A percentile compares a stretch with the other conserved stretches of the same genome.
Evolutionary conservation across 108 stramenopile species (phyloP).

Genomic region (Cyclotella baltica): DNA sequence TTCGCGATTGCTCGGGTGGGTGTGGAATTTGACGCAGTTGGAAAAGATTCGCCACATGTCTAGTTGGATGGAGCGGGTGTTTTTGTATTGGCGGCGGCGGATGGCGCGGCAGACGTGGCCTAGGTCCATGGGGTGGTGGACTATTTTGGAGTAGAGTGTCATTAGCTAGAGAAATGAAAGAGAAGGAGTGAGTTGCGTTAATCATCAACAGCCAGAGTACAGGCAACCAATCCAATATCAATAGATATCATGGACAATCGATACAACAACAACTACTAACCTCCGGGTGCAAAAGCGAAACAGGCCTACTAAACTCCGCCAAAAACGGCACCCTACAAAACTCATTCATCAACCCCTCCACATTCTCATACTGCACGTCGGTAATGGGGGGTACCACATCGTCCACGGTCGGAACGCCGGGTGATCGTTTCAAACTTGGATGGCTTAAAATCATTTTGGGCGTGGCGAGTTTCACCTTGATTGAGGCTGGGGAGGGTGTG

Average conservation of each 20-base stretch:
- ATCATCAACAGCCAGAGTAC: not conserved
- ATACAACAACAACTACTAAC: conserved; percentile 46
- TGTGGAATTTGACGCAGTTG: conserved; percentile 89
- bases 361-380: conserved; percentile 74
- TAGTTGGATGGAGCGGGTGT: conserved; percentile 73
- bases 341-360: conserved; percentile 75
- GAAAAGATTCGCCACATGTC: conserved; percentile 92
- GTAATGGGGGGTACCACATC: conserved; percentile 71
- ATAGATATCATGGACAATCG: conserved; percentile 1
- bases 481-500: no score
- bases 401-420: conserved; percentile 63
- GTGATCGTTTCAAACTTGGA: conserved; percentile 21
- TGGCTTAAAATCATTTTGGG: not conserved
- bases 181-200: conserved; percentile 6
- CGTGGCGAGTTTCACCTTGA: conserved; percentile 13
- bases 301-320: conserved; percentile 90
- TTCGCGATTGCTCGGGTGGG: conserved; percentile 79
- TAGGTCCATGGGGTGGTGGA: conserved; percentile 85
- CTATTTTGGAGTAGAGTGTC: conserved; percentile 78
- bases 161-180: conserved; percentile 54
- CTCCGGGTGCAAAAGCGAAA: conserved; percentile 87
- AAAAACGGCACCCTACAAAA: conserved; percentile 89
- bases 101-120: conserved; percentile 82
- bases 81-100: conserved; percentile 74
- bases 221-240: no score